Evolutionary conservation across 2,329 filamentous ascomycete genomes (phyloP).

Genomic region (Fusarium sp.): DNA sequence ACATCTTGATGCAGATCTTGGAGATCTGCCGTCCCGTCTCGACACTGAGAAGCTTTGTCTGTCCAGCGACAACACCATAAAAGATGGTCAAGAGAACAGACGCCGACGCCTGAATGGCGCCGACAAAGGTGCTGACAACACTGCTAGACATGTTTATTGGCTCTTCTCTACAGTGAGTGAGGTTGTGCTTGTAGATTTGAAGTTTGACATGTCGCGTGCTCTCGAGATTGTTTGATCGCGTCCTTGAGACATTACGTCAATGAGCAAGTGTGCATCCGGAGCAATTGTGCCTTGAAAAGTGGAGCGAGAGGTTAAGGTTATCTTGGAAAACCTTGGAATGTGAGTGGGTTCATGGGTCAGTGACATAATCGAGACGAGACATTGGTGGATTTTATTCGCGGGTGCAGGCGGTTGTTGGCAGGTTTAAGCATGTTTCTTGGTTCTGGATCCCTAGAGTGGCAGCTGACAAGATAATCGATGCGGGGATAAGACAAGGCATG

Average conservation of each 20-base stretch:
- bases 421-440: not conserved
- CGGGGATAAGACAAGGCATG: not conserved
- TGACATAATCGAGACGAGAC: not conserved
- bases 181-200: not conserved
- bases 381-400: not conserved
- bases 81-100: conserved; percentile 29
- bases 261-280: not conserved
- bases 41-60: conserved; percentile 23
- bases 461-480: not conserved
- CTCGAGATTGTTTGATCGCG: not conserved
- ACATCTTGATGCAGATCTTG: conserved; percentile 31
- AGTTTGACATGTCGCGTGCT: not conserved
- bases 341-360: not conserved
- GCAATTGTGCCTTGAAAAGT: conserved; percentile 21
- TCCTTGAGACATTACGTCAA: conserved; percentile 16
- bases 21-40: conserved; percentile 30
- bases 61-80: conserved; percentile 23
- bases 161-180: not conserved
- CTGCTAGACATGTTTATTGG: conserved; percentile 14
- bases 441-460: not conserved
- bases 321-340: not conserved
- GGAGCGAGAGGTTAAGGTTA: conserved; percentile 14
- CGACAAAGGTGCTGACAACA: conserved; percentile 19
- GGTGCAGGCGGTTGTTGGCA: not conserved
- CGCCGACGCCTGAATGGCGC: conserved; percentile 32